Evolutionary conservation across 2,329 filamentous ascomycete genomes (phyloP).

Genomic region (Basipetospora chlamydospora): DNA sequence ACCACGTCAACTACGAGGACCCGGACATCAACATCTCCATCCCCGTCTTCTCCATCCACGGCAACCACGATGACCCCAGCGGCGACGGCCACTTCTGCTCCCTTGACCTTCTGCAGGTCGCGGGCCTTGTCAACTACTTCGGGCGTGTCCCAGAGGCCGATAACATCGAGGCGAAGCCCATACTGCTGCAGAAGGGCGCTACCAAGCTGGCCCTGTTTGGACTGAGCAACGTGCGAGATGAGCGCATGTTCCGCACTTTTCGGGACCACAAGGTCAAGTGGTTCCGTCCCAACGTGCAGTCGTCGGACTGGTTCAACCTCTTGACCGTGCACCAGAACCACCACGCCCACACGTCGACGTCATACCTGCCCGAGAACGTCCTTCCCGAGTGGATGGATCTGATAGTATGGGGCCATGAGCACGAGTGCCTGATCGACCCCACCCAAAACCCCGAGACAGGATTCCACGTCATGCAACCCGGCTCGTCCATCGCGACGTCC

Average conservation of each 20-base stretch:
- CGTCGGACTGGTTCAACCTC: slow-evolving; percentile 71
- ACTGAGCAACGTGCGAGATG: slow-evolving; percentile 89
- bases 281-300: slow-evolving; percentile 68
- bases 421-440: slow-evolving; percentile 87
- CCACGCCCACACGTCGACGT: slow-evolving; percentile 76
- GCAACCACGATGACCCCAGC: slow-evolving; percentile 97
- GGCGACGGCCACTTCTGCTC: slow-evolving; percentile 87
- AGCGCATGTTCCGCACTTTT: slow-evolving; percentile 87
- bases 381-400: slow-evolving; percentile 83
- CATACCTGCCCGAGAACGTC: slow-evolving; percentile 89
- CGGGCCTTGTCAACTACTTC: slow-evolving; percentile 90
- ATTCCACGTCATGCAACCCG: slow-evolving; percentile 94
- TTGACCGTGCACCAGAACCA: slow-evolving; percentile 96
- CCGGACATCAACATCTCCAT: slow-evolving; percentile 94
- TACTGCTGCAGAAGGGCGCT: slow-evolving; percentile 80
- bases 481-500: slow-evolving; percentile 90
- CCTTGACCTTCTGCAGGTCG: slow-evolving; percentile 78
- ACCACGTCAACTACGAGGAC: slow-evolving; percentile 96
- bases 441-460: slow-evolving; percentile 69
- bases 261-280: slow-evolving; percentile 88
- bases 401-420: slow-evolving; percentile 93
- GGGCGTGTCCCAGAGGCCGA: slow-evolving; percentile 84
- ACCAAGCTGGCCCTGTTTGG: slow-evolving; percentile 92
- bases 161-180: slow-evolving; percentile 82
- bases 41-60: slow-evolving; percentile 95